Evolutionary conservation across 441 rosid species (phyloP).

Genomic region (Adansonia rubrostipa): DNA sequence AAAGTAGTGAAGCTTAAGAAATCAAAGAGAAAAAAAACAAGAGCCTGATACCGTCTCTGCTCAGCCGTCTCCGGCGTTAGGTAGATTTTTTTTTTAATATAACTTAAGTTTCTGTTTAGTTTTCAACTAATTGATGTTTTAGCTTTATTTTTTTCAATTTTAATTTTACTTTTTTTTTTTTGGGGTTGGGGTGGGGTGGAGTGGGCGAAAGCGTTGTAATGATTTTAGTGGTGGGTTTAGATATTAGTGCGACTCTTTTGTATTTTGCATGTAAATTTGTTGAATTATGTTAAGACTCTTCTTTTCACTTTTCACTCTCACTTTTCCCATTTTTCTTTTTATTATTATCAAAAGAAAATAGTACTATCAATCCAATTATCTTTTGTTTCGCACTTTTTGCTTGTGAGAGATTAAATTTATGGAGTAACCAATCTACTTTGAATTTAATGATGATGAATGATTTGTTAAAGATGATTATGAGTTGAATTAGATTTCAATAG

Average conservation of each 20-base stretch:
- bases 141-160: slow-evolving; percentile 1
- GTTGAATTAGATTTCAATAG: too few species aligned
- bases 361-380: neutral
- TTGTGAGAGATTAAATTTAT: too few species aligned
- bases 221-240: neutral
- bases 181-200: too few species aligned
- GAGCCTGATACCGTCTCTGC: neutral
- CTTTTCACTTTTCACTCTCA: neutral
- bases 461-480: neutral
- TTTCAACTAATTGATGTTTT: slow-evolving; percentile 39
- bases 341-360: neutral
- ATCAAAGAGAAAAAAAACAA: neutral
- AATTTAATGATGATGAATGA: neutral
- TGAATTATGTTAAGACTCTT: neutral
- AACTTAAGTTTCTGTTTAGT: slow-evolving; percentile 33
- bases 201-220: slow-evolving; percentile 18
- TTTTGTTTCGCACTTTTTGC: neutral
- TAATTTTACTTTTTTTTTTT: neutral
- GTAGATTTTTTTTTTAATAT: slow-evolving; percentile 6
- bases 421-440: too few species aligned
- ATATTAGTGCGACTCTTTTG: slow-evolving; percentile 1
- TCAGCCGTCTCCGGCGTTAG: neutral
- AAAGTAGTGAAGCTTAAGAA: neutral
- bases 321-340: neutral
- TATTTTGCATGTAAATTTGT: slow-evolving; percentile 23